A percentile compares a stretch with the other conserved stretches of the same genome.
Conservation (phyloP, 192 early-diverging fungal species). For the Rhizophagus clarus region DNA sequence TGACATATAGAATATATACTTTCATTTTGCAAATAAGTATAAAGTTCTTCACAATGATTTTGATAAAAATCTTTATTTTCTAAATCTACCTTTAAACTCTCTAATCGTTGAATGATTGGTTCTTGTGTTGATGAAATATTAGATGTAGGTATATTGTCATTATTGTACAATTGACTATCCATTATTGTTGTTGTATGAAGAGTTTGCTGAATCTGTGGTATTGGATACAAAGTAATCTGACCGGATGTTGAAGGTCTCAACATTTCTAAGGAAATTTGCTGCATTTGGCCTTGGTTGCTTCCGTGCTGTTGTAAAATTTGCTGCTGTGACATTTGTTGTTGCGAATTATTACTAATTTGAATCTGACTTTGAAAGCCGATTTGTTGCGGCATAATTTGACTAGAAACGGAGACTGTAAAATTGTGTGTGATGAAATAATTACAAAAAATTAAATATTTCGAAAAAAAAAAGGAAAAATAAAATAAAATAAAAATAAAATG, state of each 20-base stretch:
- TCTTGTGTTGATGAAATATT: background rate
- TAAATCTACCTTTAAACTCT: background rate
- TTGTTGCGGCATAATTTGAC: background rate
- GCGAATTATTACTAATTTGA: background rate
- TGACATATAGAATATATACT: background rate
- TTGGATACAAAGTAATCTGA: background rate
- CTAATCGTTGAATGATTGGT: background rate
- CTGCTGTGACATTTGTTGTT: too few relatives aligned
- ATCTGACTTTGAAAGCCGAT: background rate
- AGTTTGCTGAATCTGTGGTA: background rate
- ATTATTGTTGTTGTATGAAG: too few relatives aligned
- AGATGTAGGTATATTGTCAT: background rate
- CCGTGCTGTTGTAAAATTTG: background rate
- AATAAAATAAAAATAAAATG: too few relatives aligned
- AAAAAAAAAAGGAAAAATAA: too few relatives aligned
- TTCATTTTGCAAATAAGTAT: background rate
- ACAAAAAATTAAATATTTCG: too few relatives aligned
- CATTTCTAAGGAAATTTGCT: background rate
- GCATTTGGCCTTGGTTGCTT: background rate
- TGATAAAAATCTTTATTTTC: background rate
- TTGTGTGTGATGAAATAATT: too few relatives aligned
- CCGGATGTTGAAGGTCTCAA: background rate
- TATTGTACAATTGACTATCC: too few relatives aligned
- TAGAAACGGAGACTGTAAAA: background rate
- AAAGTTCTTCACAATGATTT: background rate